These are phyloP conservation scores for Hypericum perforatum DNA, from an alignment of 345 rosid genomes.

Conservation along the genomic window DNA sequence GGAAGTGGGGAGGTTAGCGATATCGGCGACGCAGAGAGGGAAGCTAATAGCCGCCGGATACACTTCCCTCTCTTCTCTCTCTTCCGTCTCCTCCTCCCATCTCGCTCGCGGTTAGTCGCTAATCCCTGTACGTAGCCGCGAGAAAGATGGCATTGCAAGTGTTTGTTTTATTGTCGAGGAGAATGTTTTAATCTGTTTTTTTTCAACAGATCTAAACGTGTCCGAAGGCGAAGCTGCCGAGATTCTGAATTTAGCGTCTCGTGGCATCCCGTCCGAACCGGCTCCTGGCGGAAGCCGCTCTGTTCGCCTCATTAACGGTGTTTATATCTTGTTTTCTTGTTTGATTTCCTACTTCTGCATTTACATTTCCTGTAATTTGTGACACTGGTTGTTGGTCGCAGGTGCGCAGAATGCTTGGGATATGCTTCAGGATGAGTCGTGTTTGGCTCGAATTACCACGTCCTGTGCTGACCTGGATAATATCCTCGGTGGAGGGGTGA, in stretches of 20 bases:
- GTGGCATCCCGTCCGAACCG: slow-evolving; percentile 9
- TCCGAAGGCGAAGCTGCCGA: slow-evolving; percentile 52
- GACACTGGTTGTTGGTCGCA: slow-evolving; percentile 10
- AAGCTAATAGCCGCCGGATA: slow-evolving; percentile 63
- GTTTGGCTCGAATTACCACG: slow-evolving; percentile 57
- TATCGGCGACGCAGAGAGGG: slow-evolving; percentile 61
- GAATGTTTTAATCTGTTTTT: slow-evolving; percentile 2
- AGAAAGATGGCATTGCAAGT: slow-evolving; percentile 10
- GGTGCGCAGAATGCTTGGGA: slow-evolving; percentile 94
- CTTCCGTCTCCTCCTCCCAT: slow-evolving; percentile 41
- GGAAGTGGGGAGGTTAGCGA: slow-evolving; percentile 50
- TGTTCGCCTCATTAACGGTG: slow-evolving; percentile 33
- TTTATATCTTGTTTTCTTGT: too few relatives aligned
- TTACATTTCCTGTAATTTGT: not conserved
- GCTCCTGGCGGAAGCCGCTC: slow-evolving; percentile 18
- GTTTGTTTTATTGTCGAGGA: slow-evolving; percentile 18
- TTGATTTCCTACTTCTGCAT: not conserved
- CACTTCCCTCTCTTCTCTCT: slow-evolving; percentile 43
- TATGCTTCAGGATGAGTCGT: slow-evolving; percentile 64
- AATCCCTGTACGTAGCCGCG: not conserved
- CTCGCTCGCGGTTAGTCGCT: slow-evolving; percentile 49
- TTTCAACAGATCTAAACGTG: slow-evolving; percentile 36
- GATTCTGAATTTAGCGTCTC: slow-evolving; percentile 38
- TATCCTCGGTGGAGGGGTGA: slow-evolving; percentile 83
- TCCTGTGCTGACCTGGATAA: slow-evolving; percentile 72